A percentile compares a stretch with the other conserved stretches of the same genome.
Evolutionary conservation across 331 rosid species (phyloP).

Genomic region (Rhamnella rubrinervis): DNA sequence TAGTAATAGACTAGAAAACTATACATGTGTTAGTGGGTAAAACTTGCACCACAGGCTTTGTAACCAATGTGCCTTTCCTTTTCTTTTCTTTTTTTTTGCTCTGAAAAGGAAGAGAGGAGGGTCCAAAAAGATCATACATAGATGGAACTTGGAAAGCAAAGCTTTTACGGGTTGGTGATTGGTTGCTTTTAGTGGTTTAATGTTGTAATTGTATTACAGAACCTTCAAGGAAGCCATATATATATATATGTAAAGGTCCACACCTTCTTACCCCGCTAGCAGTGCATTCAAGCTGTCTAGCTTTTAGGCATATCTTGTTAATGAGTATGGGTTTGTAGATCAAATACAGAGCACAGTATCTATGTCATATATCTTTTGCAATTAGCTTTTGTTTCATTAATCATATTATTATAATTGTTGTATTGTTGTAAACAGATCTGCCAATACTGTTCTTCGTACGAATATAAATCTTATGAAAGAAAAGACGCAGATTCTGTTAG

Average conservation of each 20-base stretch:
- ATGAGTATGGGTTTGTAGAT: not conserved
- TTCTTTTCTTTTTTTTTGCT: not conserved
- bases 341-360: constrained; percentile 27
- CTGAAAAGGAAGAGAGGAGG: constrained; percentile 16
- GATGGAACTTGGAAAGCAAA: constrained; percentile 10
- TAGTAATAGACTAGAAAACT: too few relatives aligned
- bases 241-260: not conserved
- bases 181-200: not conserved
- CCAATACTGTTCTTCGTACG: not conserved
- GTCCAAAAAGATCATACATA: constrained; percentile 20
- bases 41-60: not conserved
- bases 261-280: constrained; percentile 10
- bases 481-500: constrained; percentile 13
- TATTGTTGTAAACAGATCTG: constrained; percentile 26
- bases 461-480: not conserved
- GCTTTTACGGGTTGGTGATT: constrained; percentile 19
- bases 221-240: not conserved
- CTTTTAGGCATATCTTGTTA: constrained; percentile 45
- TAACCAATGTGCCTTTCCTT: too few relatives aligned
- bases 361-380: not conserved
- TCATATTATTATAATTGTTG: constrained; percentile 9
- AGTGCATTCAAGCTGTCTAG: constrained; percentile 78
- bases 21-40: not conserved
- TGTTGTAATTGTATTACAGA: not conserved
- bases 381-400: constrained; percentile 4